Conservation (phyloP, 306 rosid genomes). For the Acacia acuminata region DNA sequence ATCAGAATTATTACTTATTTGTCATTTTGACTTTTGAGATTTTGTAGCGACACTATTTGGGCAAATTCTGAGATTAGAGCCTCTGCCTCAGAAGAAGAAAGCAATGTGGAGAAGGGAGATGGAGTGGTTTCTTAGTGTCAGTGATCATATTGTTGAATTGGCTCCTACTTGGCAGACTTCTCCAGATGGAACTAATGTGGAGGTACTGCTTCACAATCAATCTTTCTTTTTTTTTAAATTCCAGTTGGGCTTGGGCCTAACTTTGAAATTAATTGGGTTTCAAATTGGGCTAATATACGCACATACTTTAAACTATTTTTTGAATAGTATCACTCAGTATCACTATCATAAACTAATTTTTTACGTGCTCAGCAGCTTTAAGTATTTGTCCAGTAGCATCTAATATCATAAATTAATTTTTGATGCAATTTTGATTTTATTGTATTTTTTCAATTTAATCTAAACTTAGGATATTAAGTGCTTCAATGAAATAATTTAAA, state of each 20-base stretch:
- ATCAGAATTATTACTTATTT: neutral
- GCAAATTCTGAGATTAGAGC: constrained; percentile 89
- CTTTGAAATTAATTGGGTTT: too few relatives aligned
- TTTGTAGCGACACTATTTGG: constrained; percentile 79
- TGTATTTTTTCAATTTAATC: too few relatives aligned
- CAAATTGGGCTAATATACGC: too few relatives aligned
- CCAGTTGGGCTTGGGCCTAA: neutral
- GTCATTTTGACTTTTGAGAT: neutral
- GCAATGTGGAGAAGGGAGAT: constrained; percentile 91
- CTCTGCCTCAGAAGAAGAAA: constrained; percentile 56
- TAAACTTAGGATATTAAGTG: too few relatives aligned
- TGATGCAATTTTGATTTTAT: too few relatives aligned
- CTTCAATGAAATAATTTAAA: too few relatives aligned
- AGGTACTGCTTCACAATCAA: constrained; percentile 44
- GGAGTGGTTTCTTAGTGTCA: constrained; percentile 82
- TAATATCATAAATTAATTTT: too few relatives aligned
- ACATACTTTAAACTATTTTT: too few relatives aligned
- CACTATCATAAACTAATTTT: too few relatives aligned
- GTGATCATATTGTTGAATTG: constrained; percentile 84
- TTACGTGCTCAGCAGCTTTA: too few relatives aligned
- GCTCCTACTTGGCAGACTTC: constrained; percentile 80
- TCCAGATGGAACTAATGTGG: constrained; percentile 85
- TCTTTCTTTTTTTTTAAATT: neutral
- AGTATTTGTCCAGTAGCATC: too few relatives aligned
- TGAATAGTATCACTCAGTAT: too few relatives aligned